Evolutionary conservation across 2,329 filamentous ascomycete species (phyloP), one percentile per base, ranked within the genome.

Genomic region (Neophaeococcomyces aloes): DNA sequence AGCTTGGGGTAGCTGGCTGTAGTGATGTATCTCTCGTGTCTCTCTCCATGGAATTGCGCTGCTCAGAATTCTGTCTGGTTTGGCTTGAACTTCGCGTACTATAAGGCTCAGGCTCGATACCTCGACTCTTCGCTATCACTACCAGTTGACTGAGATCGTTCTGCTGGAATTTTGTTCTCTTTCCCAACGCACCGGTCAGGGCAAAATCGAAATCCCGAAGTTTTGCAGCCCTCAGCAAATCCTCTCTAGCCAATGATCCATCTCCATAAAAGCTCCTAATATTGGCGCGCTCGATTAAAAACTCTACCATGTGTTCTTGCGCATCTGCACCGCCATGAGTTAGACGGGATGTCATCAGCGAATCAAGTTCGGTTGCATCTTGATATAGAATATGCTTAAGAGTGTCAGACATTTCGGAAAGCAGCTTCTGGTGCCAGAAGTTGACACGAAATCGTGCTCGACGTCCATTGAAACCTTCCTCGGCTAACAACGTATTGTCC

Each of bases 111-210:
- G 52, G 54, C 19, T 55, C 53, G 1, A 64, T 58, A 18, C 66
- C 65, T 5, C 69, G 69, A 59, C 88, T 95, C 60, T 78, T 86
- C 1, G 91, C 91, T 23, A 96, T 68, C 2, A 98, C 86, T 1
- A 98, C 83, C 21, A 98, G 71, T 61, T 98, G 91, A 55, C 86
- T 94, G 48, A 79, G 69, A 49, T 65, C 59, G 3, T 61, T 56
- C 10, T 64, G 55, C 52, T 66, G 68, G 46, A 65, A 69, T 44
- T 66, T 65, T 2, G 63, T 67, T 45, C 65, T 59, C 60, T 72
- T 96, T 13, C 91, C 91, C 52, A 98, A 64, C 17, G 85, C 78
- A 29, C 91, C 91, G 0, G 86, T 93, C 44, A 98, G 62, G 0
- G 80, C 82, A 62, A 93, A 96, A 14, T 77, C 71, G 46, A 98